A percentile compares a stretch with the other conserved stretches of the same genome.
These are phyloP conservation scores for Geum urbanum DNA, from an alignment of 306 rosid species.

Conservation along the genomic window DNA sequence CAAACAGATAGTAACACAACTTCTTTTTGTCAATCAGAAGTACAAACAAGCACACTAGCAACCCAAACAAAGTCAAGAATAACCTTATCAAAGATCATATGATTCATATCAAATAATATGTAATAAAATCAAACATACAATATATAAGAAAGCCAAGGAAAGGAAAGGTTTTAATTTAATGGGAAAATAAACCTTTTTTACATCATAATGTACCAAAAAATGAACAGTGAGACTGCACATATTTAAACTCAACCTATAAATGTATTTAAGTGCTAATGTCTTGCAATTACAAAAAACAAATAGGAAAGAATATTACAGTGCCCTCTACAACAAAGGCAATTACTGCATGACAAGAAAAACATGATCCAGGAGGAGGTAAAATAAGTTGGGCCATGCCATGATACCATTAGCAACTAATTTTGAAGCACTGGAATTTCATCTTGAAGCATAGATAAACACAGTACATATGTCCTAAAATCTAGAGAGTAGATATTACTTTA, in stretches of 20 bases:
- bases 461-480: neutral
- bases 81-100: neutral
- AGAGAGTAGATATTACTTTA: neutral
- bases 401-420: neutral
- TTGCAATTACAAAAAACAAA: neutral
- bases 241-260: neutral
- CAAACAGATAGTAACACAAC: neutral
- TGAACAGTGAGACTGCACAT: neutral
- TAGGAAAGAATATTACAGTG: neutral
- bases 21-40: too few species aligned
- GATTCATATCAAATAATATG: neutral
- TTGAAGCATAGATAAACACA: neutral
- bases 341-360: neutral
- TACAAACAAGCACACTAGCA: too few species aligned
- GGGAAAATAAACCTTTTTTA: too few species aligned
- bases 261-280: neutral
- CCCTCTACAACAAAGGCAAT: neutral
- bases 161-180: too few species aligned
- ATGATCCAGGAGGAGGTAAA: neutral
- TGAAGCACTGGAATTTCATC: neutral
- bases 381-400: neutral
- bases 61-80: neutral
- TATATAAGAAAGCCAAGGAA: too few species aligned
- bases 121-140: too few species aligned
- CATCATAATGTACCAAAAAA: neutral